Base-by-base conservation (phyloP, 2,329 filamentous ascomycete species). In the Mycosphaerelloides madeirae region DNA sequence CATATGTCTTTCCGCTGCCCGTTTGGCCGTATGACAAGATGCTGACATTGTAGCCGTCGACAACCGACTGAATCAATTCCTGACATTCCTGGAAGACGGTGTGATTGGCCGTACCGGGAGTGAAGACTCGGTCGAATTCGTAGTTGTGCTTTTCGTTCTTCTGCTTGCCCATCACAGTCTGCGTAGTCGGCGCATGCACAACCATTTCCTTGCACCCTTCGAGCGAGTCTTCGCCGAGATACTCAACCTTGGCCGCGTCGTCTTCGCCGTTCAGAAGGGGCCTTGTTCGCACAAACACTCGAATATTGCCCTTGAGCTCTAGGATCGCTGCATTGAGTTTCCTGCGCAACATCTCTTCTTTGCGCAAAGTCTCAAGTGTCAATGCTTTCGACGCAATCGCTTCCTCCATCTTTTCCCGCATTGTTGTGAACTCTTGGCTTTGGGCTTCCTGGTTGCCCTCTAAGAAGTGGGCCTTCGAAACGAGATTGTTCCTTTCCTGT, bases 21-120 rank as follows among this genome's bases (percentile, higher is more conserved):
- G 93, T 98, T 67, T 98, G 93, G 33, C 93, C 93, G 62, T 98
- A 98, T 63, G 90, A 96, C 70, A 98, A 95, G 52, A 98, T 97
- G 68, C 91, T 97, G 40, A 98, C 93, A 57, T 97, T 98, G 72
- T 95, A 98, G 1, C 93, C 93, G 61, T 98, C 93, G 31, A 98
- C 76, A 0, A 94, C 93, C 56, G 87, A 95, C 68, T 98, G 93
- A 1, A 98, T 90, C 28, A 98, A 79, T 64, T 98, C 93, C 44
- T 88, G 94, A 62, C 97, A 97, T 64, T 98, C 93, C 43, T 87
- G 87, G 63, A 98, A 98, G 1, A 98, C 83, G 54, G 95, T 85
- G 14, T 80, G 75, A 62, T 98, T 98, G 55, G 84, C 78, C 1
- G 84, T 81, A 0, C 72, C 68, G 0, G 90, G 89, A 1, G 83